These are phyloP conservation scores for Leptographium procerum DNA, from an alignment of 2,329 filamentous ascomycete genomes.

Conservation along the genomic window DNA sequence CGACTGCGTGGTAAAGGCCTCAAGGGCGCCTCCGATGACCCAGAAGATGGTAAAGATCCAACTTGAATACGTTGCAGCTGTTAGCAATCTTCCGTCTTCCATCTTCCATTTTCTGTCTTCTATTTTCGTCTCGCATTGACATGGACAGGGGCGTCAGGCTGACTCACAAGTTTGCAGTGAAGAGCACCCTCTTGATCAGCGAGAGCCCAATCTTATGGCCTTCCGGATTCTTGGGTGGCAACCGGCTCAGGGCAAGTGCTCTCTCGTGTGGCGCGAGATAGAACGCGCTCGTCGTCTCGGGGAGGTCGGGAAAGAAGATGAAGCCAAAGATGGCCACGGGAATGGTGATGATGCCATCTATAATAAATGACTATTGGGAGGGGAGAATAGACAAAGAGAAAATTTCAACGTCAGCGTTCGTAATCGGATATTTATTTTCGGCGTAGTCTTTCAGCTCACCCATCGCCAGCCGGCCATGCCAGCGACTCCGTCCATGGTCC, in stretches of 20 bases:
- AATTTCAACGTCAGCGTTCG: too few species aligned
- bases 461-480: conserved; percentile 44
- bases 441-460: too few species aligned
- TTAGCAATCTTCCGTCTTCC: too few species aligned
- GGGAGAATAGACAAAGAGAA: too few species aligned
- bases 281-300: conserved; percentile 32
- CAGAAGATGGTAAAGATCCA: conserved; percentile 55
- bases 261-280: conserved; percentile 30
- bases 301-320: conserved; percentile 40
- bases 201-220: conserved; percentile 1
- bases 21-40: conserved; percentile 60
- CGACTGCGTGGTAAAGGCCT: conserved; percentile 56
- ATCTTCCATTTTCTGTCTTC: too few species aligned
- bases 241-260: conserved; percentile 25
- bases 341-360: conserved; percentile 43
- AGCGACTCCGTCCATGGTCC: conserved; percentile 31
- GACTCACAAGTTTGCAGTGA: neutral
- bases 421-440: too few species aligned
- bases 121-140: too few species aligned
- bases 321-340: conserved; percentile 44
- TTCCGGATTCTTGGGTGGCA: conserved; percentile 18
- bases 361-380: conserved; percentile 20
- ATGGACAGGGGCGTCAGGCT: neutral
- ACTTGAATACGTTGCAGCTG: neutral
- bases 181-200: neutral